A percentile compares a stretch with the other conserved stretches of the same genome.
phyloP scores from a whole-genome alignment of 179 eudicot genomes.

The Beta corolliflora region DNA sequence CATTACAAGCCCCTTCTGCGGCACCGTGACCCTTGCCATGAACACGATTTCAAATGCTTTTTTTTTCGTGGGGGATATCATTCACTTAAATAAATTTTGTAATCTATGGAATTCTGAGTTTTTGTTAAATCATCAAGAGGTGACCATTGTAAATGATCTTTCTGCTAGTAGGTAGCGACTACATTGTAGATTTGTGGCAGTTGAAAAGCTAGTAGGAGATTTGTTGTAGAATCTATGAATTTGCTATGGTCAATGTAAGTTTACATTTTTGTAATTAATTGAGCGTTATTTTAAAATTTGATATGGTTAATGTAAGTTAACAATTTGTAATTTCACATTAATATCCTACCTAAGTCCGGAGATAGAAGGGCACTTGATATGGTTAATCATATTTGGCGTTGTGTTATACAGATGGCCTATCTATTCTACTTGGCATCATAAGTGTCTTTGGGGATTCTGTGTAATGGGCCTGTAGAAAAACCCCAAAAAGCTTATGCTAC shows the following conservation, averaged over 20 bases:
- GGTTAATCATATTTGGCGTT: background rate
- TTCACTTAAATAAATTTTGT: no score
- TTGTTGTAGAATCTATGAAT: background rate
- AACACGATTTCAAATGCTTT: no score
- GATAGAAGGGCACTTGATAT: background rate
- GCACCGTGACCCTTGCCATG: no score
- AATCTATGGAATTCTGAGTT: background rate
- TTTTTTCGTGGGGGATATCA: no score
- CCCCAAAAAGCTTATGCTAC: background rate
- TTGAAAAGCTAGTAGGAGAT: background rate
- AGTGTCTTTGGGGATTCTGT: background rate
- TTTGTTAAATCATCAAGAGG: background rate
- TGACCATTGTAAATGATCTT: background rate
- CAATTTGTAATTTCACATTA: background rate
- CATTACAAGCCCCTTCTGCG: no score
- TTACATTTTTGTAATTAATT: no score
- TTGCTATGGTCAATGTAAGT: background rate
- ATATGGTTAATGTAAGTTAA: background rate
- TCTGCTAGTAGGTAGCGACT: background rate
- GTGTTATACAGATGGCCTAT: background rate
- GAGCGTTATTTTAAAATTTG: background rate
- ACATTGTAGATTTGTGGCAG: background rate
- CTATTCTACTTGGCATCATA: background rate
- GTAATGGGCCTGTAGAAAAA: background rate
- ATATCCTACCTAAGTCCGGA: background rate